A percentile compares a stretch with the other conserved stretches of the same genome.
These are phyloP conservation scores for Pelargonium nanum DNA, from an alignment of 345 rosid species.

Conservation along the genomic window DNA sequence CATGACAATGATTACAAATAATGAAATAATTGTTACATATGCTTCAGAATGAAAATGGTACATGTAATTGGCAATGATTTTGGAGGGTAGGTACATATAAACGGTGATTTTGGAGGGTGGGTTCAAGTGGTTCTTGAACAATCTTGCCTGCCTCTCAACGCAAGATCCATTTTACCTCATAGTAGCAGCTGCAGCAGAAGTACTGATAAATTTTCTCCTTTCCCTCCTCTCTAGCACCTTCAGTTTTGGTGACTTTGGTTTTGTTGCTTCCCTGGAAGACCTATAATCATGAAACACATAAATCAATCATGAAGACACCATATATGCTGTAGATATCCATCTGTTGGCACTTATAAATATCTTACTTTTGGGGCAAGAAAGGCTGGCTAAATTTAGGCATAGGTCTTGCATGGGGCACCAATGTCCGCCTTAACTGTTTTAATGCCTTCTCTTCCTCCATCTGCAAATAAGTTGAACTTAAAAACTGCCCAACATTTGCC, in stretches of 20 bases:
- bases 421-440: constrained; percentile 79
- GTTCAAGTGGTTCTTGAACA: constrained; percentile 90
- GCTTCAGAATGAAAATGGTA: not conserved
- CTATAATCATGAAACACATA: constrained; percentile 17
- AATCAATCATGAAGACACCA: not conserved
- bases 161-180: constrained; percentile 28
- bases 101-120: not conserved
- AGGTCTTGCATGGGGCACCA: constrained; percentile 92
- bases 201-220: constrained; percentile 15
- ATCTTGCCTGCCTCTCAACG: not conserved
- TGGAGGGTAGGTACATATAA: not conserved
- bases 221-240: constrained; percentile 35
- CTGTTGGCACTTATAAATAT: not conserved
- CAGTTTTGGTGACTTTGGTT: constrained; percentile 55
- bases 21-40: too few relatives aligned
- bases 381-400: constrained; percentile 76
- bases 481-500: not conserved
- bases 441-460: constrained; percentile 81
- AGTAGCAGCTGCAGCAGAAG: constrained; percentile 35
- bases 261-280: constrained; percentile 52
- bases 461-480: constrained; percentile 21
- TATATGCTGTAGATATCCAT: not conserved
- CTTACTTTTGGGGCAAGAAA: constrained; percentile 75
- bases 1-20: too few relatives aligned
- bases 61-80: not conserved